A percentile compares a stretch with the other conserved stretches of the same genome.
Conservation (phyloP, 148 eudicot genomes). For the Rhododendron mucronatum region DNA sequence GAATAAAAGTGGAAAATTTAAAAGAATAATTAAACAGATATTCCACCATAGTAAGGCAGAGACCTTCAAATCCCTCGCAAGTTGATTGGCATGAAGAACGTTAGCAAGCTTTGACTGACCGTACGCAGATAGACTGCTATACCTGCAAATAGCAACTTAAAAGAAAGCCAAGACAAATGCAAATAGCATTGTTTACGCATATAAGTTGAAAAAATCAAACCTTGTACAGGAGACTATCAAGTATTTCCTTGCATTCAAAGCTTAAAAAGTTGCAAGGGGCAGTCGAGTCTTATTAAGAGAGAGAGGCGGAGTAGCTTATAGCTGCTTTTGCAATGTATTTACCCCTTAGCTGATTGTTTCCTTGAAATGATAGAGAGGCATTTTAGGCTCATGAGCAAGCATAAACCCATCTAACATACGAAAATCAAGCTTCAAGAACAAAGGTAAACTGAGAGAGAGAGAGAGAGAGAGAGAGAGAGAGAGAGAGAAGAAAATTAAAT, state of each 20-base stretch:
- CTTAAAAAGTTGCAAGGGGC: background rate
- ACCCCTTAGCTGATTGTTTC: background rate
- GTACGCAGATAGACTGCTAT: slow-evolving; percentile 55
- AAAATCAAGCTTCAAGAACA: background rate
- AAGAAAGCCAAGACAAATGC: background rate
- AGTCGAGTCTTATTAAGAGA: background rate
- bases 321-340: no score
- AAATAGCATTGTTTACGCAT: background rate
- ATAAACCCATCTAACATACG: background rate
- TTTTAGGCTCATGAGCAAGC: background rate
- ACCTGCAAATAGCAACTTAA: slow-evolving; percentile 35
- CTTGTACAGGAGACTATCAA: background rate
- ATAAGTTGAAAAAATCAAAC: background rate
- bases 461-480: background rate
- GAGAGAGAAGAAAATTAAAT: background rate
- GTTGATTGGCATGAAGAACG: slow-evolving; percentile 72
- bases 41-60: background rate
- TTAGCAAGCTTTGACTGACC: slow-evolving; percentile 94
- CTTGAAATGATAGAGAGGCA: background rate
- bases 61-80: slow-evolving; percentile 71
- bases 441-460: background rate
- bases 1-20: background rate
- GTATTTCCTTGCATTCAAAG: background rate
- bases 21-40: background rate
- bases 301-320: background rate